Conservation (phyloP, 2,329 filamentous ascomycete species). For the Teratosphaeria viscida region DNA sequence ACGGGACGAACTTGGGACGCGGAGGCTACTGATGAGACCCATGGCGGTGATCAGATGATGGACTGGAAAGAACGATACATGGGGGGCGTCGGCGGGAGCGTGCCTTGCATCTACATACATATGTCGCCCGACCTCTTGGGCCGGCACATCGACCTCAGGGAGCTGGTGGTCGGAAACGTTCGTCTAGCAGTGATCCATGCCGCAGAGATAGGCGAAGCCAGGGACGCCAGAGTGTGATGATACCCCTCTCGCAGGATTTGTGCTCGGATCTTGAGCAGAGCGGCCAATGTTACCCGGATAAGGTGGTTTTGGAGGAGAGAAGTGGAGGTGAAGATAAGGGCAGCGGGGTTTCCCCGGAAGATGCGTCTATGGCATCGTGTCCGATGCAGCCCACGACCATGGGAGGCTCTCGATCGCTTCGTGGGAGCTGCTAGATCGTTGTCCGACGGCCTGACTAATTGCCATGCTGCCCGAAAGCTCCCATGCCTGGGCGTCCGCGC, state of each 20-base stretch:
- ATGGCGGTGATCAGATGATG: not conserved
- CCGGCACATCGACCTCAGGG: not conserved
- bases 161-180: not conserved
- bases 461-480: not conserved
- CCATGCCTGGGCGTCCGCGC: not conserved
- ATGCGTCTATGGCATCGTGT: not conserved
- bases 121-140: not conserved
- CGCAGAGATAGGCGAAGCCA: not conserved
- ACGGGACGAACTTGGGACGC: constrained; percentile 14
- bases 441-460: not conserved
- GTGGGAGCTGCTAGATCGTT: not conserved
- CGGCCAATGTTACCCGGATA: not conserved
- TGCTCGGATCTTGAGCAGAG: not conserved
- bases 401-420: not conserved
- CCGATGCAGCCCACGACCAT: not conserved
- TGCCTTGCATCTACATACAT: not conserved
- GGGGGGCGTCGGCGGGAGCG: not conserved
- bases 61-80: not conserved
- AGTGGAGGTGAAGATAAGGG: not conserved
- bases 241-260: not conserved
- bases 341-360: not conserved
- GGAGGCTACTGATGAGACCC: constrained; percentile 7
- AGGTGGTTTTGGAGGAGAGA: not conserved
- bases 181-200: not conserved
- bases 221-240: not conserved